These are phyloP conservation scores for Ochromonadaceae sp. DNA, from an alignment of 352 stramenopile species.

Conservation along the genomic window DNA sequence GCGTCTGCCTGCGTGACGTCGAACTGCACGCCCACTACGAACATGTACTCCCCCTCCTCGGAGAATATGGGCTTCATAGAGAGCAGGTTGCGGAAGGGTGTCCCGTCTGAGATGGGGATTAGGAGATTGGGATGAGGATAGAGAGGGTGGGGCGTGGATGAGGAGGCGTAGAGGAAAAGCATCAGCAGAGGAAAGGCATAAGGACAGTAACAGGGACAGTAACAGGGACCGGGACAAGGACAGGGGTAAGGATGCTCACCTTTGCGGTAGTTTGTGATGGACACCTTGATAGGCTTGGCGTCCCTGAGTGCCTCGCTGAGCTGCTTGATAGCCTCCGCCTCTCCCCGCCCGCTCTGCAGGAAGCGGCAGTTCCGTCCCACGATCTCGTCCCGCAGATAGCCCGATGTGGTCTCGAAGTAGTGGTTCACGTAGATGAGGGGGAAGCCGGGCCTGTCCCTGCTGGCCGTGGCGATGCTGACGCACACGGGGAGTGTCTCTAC, in stretches of 20 bases:
- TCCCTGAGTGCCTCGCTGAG: slow-evolving; percentile 2
- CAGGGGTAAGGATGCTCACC: too few relatives aligned
- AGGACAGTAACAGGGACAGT: too few relatives aligned
- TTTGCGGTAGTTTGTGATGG: slow-evolving; percentile 11
- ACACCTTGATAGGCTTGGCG: slow-evolving; percentile 10
- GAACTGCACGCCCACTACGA: slow-evolving; percentile 15
- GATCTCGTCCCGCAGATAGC: slow-evolving; percentile 7
- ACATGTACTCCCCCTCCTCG: background rate
- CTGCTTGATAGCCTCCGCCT: background rate
- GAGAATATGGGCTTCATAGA: slow-evolving; percentile 16
- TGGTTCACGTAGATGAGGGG: slow-evolving; percentile 18
- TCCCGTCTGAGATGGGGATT: too few relatives aligned
- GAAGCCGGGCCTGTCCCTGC: background rate
- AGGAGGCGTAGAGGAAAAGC: too few relatives aligned
- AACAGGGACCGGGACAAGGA: too few relatives aligned
- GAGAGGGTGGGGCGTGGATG: too few relatives aligned
- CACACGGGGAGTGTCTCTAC: slow-evolving; percentile 10
- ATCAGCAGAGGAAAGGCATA: too few relatives aligned
- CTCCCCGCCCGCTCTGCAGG: background rate
- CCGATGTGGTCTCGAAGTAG: background rate
- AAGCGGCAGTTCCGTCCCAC: slow-evolving; percentile 11
- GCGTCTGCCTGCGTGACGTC: slow-evolving; percentile 13
- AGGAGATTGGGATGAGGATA: too few relatives aligned
- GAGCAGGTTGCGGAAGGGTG: slow-evolving; percentile 2
- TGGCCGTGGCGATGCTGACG: background rate